Conservation (phyloP, 2,329 filamentous ascomycete genomes). For the Ascochyta viciae-villosae region DNA sequence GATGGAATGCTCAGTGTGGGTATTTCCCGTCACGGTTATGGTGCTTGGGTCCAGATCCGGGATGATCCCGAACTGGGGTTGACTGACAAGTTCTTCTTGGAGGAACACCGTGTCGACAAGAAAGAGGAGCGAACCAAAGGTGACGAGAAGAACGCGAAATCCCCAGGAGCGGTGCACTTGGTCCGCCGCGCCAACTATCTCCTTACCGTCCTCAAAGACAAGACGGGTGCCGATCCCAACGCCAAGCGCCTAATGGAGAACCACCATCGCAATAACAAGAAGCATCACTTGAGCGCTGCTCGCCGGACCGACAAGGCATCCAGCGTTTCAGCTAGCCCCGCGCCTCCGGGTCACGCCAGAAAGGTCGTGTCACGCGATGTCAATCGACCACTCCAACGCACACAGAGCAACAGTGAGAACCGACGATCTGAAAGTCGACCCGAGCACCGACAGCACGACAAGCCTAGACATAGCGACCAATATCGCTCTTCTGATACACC, state of each 20-base stretch:
- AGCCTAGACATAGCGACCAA: constrained; percentile 47
- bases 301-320: constrained; percentile 64
- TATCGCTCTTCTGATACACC: constrained; percentile 39
- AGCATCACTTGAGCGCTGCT: constrained; percentile 64
- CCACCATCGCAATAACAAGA: constrained; percentile 94
- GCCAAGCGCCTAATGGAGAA: constrained; percentile 86
- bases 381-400: constrained; percentile 46
- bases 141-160: constrained; percentile 77
- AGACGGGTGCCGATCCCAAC: constrained; percentile 73
- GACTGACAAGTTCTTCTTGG: constrained; percentile 90
- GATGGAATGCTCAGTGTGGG: constrained; percentile 97
- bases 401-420: constrained; percentile 47
- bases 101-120: constrained; percentile 97
- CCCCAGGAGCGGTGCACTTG: constrained; percentile 95
- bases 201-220: constrained; percentile 90
- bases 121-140: constrained; percentile 88
- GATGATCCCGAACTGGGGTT: constrained; percentile 89
- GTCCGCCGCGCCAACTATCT: constrained; percentile 95
- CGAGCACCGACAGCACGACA: constrained; percentile 43
- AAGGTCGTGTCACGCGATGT: constrained; percentile 46
- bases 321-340: constrained; percentile 75
- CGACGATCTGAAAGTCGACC: constrained; percentile 42
- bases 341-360: constrained; percentile 56
- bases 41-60: constrained; percentile 92
- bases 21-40: constrained; percentile 92